A percentile compares a stretch with the other conserved stretches of the same genome.
These are phyloP conservation scores for Agrostemma githago DNA, from an alignment of 148 eudicot species.

Conservation along the genomic window DNA sequence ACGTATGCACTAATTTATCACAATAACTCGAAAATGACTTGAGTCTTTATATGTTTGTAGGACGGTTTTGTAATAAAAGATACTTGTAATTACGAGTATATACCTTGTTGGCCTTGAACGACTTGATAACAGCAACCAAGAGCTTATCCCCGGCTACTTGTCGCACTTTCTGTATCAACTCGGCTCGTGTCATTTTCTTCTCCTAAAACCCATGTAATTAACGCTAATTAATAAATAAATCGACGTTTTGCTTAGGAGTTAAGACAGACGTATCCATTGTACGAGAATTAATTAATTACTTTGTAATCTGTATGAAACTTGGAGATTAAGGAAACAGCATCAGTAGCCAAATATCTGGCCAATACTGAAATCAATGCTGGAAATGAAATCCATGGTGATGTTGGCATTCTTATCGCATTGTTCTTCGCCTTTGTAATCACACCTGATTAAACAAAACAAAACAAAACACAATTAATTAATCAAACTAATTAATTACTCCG, in stretches of 20 bases:
- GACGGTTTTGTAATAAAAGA: too few relatives aligned
- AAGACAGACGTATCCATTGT: background rate
- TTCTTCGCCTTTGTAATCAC: background rate
- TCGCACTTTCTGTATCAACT: slow-evolving; percentile 34
- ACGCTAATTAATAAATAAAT: background rate
- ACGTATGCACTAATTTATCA: too few relatives aligned
- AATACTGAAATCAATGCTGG: slow-evolving; percentile 31
- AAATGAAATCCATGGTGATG: slow-evolving; percentile 44
- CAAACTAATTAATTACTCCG: background rate
- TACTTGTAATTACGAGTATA: too few relatives aligned
- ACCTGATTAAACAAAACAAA: background rate
- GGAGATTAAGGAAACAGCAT: slow-evolving; percentile 28
- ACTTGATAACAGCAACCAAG: slow-evolving; percentile 32
- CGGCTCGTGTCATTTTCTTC: slow-evolving; percentile 30
- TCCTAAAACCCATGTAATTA: slow-evolving; percentile 18
- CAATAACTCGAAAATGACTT: background rate
- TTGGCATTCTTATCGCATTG: slow-evolving; percentile 27
- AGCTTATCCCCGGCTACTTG: slow-evolving; percentile 43
- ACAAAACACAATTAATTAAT: background rate
- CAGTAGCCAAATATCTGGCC: slow-evolving; percentile 22
- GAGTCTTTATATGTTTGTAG: too few relatives aligned
- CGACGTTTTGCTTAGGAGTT: background rate
- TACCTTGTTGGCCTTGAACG: slow-evolving; percentile 27
- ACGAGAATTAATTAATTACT: slow-evolving; percentile 22
- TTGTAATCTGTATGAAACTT: slow-evolving; percentile 37